Base-by-base conservation (phyloP, 768 basidiomycete species). In the Tulasnella sp. region DNA sequence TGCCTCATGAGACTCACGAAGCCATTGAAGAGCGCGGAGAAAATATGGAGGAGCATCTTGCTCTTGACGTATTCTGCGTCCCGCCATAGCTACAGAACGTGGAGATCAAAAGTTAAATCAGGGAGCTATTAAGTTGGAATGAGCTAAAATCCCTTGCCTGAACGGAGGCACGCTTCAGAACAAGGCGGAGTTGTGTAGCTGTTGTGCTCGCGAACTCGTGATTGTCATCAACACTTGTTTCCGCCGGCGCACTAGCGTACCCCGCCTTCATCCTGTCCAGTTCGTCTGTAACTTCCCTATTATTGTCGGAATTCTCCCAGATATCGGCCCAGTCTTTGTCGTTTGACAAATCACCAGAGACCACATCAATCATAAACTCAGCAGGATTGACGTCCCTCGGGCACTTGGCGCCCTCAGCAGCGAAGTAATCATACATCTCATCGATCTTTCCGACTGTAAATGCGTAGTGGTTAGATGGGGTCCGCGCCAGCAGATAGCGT, bases 261-360 rank as follows among this genome's bases (percentile, higher is more conserved):
- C 15, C 34, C 17, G 57, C 64, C 59, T 76, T 76, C 64, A 80
- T 72, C 48, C 68, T 65, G 27, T 70, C 67, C 59, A 81, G 77
- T 59, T 80, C 74, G 3, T 65, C 65, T 62, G 71, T 70, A 15
- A 73, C 69, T 2, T 67, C 60, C n/a, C 65, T 62, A 48, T 65
- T 68, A 70, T 92, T 85, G 0, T 80, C 74, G 3, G 85, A 89
- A 38, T 85, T 80, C 17, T 79, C 70, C 92, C 92, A 94, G 50
- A 90, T 74, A 62, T 88, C 81, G 57, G 82, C 82, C 92, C 92
- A 94, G 66, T 94, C 86, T 48, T 21, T 29, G 7, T n/a, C 46
- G 15, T 38, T 38, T 7, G 34, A 38, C 34, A 38, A 15, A 38
- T 38, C 34, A 15, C 34, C 34, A 38, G 34, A 38, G 77, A 51